These are phyloP conservation scores for Boletus coccyginus DNA, from an alignment of 768 basidiomycete species.

Conservation along the genomic window DNA sequence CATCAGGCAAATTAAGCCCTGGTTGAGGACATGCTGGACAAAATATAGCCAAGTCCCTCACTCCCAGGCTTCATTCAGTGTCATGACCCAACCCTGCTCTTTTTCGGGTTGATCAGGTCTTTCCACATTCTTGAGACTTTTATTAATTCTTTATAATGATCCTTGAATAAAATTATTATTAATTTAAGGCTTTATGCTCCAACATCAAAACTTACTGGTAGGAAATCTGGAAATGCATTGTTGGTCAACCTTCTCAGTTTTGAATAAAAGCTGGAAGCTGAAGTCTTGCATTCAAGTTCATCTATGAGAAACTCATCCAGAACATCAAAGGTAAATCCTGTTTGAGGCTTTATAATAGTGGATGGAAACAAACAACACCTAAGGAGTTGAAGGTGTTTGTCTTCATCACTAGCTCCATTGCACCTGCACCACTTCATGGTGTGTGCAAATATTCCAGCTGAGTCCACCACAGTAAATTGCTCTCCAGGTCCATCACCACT, in stretches of 20 bases:
- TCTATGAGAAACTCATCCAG: conserved; percentile 22
- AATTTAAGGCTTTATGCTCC: not conserved
- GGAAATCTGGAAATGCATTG: not conserved
- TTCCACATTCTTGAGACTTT: not conserved
- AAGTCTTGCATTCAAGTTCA: conserved; percentile 14
- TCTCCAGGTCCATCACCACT: not conserved
- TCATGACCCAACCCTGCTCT: not conserved
- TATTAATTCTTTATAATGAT: not conserved
- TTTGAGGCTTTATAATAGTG: conserved; percentile 6
- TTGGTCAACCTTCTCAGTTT: not conserved
- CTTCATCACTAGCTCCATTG: not conserved
- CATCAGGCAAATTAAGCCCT: not conserved
- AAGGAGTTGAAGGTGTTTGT: not conserved
- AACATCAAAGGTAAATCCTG: conserved; percentile 21
- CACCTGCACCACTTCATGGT: not conserved
- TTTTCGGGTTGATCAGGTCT: not conserved
- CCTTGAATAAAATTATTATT: not conserved
- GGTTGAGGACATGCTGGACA: not conserved
- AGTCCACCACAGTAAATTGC: not conserved
- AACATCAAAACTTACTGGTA: not conserved
- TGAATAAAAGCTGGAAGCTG: not conserved
- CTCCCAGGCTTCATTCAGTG: not conserved
- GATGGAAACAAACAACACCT: not conserved
- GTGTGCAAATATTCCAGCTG: not conserved
- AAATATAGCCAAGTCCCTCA: not conserved